Percentiles rank a stretch among this genome's conserved stretches.
These are phyloP conservation scores for Rhynchospora pubera DNA, from an alignment of 176 grass and related monocot species.

Conservation along the genomic window DNA sequence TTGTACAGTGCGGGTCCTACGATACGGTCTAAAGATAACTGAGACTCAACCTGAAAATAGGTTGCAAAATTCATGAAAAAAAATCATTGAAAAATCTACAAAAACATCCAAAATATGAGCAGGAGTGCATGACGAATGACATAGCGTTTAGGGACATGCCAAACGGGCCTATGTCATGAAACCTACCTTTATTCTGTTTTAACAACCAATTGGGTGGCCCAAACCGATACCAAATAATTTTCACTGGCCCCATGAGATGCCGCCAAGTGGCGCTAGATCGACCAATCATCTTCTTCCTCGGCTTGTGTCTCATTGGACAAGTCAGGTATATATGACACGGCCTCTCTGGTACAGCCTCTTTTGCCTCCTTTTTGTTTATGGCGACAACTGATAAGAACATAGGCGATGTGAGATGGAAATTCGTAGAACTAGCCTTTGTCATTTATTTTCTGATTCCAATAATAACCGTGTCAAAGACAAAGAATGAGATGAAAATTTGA, in stretches of 20 bases:
- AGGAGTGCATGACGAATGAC: slow-evolving; percentile 13
- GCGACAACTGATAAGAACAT: slow-evolving; percentile 19
- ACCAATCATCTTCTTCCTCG: neutral
- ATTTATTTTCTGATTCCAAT: neutral
- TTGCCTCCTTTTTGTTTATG: slow-evolving; percentile 5
- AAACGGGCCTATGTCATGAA: slow-evolving; percentile 23
- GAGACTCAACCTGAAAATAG: neutral
- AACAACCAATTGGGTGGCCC: slow-evolving; percentile 20
- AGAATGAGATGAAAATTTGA: neutral
- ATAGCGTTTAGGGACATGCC: slow-evolving; percentile 10
- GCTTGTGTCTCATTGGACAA: neutral
- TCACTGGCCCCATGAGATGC: slow-evolving; percentile 1
- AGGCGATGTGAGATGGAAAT: neutral
- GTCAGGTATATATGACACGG: neutral
- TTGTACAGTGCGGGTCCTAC: neutral
- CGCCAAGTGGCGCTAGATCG: slow-evolving; percentile 8
- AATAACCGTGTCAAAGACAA: neutral
- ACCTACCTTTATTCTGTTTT: slow-evolving; percentile 22
- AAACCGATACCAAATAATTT: slow-evolving; percentile 8
- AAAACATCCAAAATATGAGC: slow-evolving; percentile 10
- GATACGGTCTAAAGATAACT: neutral
- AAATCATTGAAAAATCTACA: neutral
- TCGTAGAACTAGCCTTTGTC: neutral
- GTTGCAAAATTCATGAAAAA: neutral
- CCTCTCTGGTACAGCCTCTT: neutral